phyloP scores from a whole-genome alignment of 208 protist species.

The Wallacemonas collosoma region DNA sequence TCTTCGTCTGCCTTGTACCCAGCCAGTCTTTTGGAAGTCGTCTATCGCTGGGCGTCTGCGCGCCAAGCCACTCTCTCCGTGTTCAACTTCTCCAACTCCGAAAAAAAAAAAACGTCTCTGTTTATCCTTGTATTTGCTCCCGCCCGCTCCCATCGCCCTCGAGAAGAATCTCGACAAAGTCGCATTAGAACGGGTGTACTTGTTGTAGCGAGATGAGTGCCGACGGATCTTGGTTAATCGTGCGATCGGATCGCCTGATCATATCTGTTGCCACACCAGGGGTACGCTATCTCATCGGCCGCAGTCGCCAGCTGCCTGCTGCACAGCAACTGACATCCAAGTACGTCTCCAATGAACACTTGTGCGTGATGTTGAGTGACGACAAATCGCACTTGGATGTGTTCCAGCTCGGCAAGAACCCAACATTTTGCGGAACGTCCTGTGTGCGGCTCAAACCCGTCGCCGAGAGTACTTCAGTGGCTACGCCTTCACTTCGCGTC shows the following conservation, averaged over 20 bases:
- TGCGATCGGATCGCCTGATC: constrained; percentile 55
- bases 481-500: not conserved
- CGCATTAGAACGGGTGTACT: not conserved
- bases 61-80: no score
- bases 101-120: no score
- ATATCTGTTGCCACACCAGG: constrained; percentile 44
- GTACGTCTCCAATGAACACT: constrained; percentile 73
- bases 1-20: no score
- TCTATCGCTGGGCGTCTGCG: no score
- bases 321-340: constrained; percentile 49
- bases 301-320: constrained; percentile 40
- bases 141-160: no score
- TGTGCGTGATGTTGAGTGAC: constrained; percentile 40
- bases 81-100: no score
- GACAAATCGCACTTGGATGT: constrained; percentile 40
- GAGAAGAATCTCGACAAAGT: not conserved
- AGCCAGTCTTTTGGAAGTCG: no score
- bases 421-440: constrained; percentile 48
- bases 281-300: constrained; percentile 46
- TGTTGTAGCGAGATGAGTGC: not conserved
- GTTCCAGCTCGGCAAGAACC: constrained; percentile 60
- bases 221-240: constrained; percentile 54
- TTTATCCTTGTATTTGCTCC: no score
- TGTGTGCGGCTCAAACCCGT: constrained; percentile 19
- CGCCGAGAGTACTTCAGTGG: not conserved